Evolutionary conservation across 78 protist genomes (phyloP).

Genomic region (Acrasis kona): DNA sequence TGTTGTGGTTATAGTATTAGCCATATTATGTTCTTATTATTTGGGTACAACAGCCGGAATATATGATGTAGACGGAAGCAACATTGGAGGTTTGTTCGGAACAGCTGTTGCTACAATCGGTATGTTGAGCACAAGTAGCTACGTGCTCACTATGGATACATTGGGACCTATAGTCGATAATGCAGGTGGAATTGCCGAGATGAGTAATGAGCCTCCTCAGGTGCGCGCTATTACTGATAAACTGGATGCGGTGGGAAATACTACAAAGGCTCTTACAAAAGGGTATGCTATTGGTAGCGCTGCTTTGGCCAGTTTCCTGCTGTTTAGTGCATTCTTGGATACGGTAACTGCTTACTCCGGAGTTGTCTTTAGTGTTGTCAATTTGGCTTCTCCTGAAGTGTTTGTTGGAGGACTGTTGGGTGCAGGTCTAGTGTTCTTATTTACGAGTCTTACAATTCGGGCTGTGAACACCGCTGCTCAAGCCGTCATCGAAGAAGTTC

Average conservation of each 20-base stretch:
- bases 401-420: slow-evolving; percentile 65
- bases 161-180: slow-evolving; percentile 66
- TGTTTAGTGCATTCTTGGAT: slow-evolving; percentile 43
- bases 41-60: slow-evolving; percentile 29
- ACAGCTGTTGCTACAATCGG: slow-evolving; percentile 74
- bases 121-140: slow-evolving; percentile 55
- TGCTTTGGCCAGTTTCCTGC: slow-evolving; percentile 59
- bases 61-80: background rate
- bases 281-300: slow-evolving; percentile 76
- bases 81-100: slow-evolving; percentile 25
- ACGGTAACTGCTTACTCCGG: background rate
- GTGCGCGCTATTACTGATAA: slow-evolving; percentile 36
- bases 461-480: slow-evolving; percentile 68
- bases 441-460: slow-evolving; percentile 37
- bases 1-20: slow-evolving; percentile 21
- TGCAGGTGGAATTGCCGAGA: slow-evolving; percentile 81
- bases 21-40: slow-evolving; percentile 37
- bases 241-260: slow-evolving; percentile 72
- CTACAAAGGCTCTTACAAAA: slow-evolving; percentile 65
- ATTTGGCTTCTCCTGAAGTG: background rate
- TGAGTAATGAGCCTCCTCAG: slow-evolving; percentile 30
- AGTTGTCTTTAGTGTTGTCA: background rate
- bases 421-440: slow-evolving; percentile 45
- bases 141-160: slow-evolving; percentile 52
- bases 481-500: slow-evolving; percentile 40